These are phyloP conservation scores for Tilletiaria anomala DNA, from an alignment of 1,284 basidiomycete species.

Conservation along the genomic window DNA sequence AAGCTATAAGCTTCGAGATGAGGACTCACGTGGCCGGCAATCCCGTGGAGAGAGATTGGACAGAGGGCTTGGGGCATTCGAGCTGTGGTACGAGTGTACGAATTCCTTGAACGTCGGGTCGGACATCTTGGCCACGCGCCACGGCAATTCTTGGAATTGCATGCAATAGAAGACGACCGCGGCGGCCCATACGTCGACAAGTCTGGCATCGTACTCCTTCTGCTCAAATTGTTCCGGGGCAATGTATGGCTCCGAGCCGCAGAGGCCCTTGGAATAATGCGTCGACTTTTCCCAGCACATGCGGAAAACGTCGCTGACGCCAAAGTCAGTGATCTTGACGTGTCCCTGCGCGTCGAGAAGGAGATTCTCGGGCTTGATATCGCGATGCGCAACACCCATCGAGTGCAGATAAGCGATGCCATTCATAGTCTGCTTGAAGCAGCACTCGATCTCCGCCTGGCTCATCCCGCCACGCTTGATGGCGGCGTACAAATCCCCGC, in stretches of 20 bases:
- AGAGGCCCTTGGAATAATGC: slow-evolving; percentile 90
- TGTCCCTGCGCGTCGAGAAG: slow-evolving; percentile 85
- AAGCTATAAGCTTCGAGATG: background rate
- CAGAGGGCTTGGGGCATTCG: slow-evolving; percentile 46
- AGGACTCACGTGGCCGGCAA: slow-evolving; percentile 49
- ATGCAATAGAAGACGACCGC: slow-evolving; percentile 97
- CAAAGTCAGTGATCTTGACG: slow-evolving; percentile 98
- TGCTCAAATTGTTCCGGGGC: slow-evolving; percentile 91
- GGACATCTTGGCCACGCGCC: slow-evolving; percentile 76
- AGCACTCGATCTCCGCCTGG: slow-evolving; percentile 84
- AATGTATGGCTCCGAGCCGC: slow-evolving; percentile 95
- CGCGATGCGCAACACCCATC: slow-evolving; percentile 92
- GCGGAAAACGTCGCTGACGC: slow-evolving; percentile 91
- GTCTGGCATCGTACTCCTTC: slow-evolving; percentile 92
- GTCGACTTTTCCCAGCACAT: slow-evolving; percentile 96
- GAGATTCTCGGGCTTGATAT: slow-evolving; percentile 95
- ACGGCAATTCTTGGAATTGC: slow-evolving; percentile 46
- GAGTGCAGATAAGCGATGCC: slow-evolving; percentile 81
- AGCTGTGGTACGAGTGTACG: slow-evolving; percentile 49
- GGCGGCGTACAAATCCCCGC: slow-evolving; percentile 88
- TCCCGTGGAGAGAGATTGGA: slow-evolving; percentile 76
- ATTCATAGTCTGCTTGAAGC: slow-evolving; percentile 87
- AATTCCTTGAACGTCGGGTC: slow-evolving; percentile 77
- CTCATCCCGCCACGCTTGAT: slow-evolving; percentile 97
- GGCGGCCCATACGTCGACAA: slow-evolving; percentile 95